Base-by-base conservation (phyloP, 345 rosid species). In the Melaleuca quinquenervia region DNA sequence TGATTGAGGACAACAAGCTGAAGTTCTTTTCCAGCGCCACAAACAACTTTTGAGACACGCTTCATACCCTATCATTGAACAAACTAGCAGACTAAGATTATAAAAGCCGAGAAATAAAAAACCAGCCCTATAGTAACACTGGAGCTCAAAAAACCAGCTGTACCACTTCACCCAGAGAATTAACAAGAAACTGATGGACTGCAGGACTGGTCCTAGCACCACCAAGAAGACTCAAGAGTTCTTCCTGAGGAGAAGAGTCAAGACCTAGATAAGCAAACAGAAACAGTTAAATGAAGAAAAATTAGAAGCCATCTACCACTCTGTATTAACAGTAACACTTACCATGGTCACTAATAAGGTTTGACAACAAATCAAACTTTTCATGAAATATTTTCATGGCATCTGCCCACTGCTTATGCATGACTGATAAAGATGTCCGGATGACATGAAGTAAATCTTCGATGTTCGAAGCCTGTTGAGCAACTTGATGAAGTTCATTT, bases 11-110 rank as follows among this genome's bases (percentile, higher is more conserved):
- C 93, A 86, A 96, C 88, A 50, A 83, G 90, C 89, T 95, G 95
- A 87, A 96, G 97, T 88, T 95, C 99, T 95, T 93, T 96, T 88
- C 96, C 95, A 62, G 98, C 94, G 88, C 96, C 96, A 90, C 96
- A 92, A 85, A 95, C 95, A 82, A 92, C 91, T 90, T 95, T 93
- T 84, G 94, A 92, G 50, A 95, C 93, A 26, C 96, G 96, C 92
- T 97, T 96, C 88, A 93, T 91, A 78, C 96, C 94, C 99, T 96
- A 89, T 86, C 82, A 88, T 26, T 62, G 64, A 87, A 45, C 74
- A 16, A 50, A 60, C 56, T 53, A n/a, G 70, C 6, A 84, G 5
- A 51, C 26, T 48, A n/a, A 26, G 27, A 45, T 82, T 2, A 22
- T 84, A 82, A 14, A 36, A 86, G 2, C 44, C 82, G 84, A 91